Conservation (phyloP, 345 rosid genomes). For the Durio zibethinus region DNA sequence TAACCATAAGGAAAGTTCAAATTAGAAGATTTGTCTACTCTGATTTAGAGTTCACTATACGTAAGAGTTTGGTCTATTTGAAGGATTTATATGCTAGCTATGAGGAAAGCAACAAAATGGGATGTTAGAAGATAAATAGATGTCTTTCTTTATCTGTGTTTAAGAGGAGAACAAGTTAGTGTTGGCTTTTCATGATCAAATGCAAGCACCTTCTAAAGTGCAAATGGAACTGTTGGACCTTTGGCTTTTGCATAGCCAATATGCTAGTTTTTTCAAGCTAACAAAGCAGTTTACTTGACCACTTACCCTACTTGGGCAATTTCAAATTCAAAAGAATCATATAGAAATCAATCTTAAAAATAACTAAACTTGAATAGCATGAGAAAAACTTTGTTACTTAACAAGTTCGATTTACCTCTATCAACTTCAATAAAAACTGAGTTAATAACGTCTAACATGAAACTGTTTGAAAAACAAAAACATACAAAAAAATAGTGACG, state of each 20-base stretch:
- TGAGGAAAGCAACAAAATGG: no score
- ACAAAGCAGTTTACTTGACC: constrained; percentile 68
- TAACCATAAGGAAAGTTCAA: no score
- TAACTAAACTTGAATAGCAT: constrained; percentile 2
- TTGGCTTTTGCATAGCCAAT: constrained; percentile 91
- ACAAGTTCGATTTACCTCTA: constrained; percentile 82
- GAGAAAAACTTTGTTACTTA: constrained; percentile 84
- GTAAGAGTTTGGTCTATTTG: no score
- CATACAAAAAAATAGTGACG: no score
- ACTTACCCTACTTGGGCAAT: constrained; percentile 70
- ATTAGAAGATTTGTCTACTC: no score
- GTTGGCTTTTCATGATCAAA: no score
- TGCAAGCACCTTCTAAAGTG: constrained; percentile 95
- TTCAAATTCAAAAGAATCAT: constrained; percentile 12
- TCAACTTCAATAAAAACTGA: constrained; percentile 32
- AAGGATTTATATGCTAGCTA: no score
- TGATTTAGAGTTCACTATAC: no score
- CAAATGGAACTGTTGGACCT: constrained; percentile 70
- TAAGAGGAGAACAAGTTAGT: no score
- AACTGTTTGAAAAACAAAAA: background rate
- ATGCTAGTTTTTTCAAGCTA: constrained; percentile 89
- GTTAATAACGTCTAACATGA: background rate
- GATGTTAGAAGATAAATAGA: no score
- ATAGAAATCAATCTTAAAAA: background rate
- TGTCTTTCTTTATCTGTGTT: no score